Evolutionary conservation across 2,329 filamentous ascomycete genomes (phyloP).

Genomic region (Beauveria varroae): DNA sequence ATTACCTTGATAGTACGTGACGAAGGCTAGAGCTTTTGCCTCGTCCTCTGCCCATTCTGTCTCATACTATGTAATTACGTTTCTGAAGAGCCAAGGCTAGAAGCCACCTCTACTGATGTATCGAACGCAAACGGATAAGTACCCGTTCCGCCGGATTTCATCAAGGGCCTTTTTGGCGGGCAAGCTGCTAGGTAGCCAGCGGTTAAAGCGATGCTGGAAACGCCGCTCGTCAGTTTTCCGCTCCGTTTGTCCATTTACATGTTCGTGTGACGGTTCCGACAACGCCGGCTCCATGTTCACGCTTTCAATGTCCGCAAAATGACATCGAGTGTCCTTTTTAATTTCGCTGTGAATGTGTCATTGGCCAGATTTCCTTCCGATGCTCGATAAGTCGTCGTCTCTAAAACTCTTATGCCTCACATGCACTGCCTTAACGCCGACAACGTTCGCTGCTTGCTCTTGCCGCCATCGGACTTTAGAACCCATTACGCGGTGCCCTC

Average conservation of each 20-base stretch:
- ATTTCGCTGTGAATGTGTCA: neutral
- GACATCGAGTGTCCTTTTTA: neutral
- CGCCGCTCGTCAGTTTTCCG: neutral
- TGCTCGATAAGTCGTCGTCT: neutral
- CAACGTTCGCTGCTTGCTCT: neutral
- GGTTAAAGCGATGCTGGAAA: neutral
- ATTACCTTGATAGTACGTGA: too few relatives aligned
- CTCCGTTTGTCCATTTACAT: neutral
- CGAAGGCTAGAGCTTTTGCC: too few relatives aligned
- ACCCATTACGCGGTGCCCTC: neutral
- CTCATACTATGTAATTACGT: too few relatives aligned
- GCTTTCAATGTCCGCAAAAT: neutral
- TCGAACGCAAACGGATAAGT: neutral
- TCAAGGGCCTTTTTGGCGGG: neutral
- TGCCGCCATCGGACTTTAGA: constrained; percentile 1
- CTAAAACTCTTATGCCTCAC: too few relatives aligned
- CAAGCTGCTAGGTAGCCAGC: neutral
- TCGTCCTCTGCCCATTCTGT: too few relatives aligned
- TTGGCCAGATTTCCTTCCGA: neutral
- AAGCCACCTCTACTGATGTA: too few relatives aligned
- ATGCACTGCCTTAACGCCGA: neutral
- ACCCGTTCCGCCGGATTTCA: neutral
- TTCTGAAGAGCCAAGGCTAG: too few relatives aligned
- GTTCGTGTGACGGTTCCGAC: neutral
- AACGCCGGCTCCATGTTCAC: neutral